Evolutionary conservation across 495 filamentous ascomycete species (phyloP).

Genomic region (Daldinia decipiens): DNA sequence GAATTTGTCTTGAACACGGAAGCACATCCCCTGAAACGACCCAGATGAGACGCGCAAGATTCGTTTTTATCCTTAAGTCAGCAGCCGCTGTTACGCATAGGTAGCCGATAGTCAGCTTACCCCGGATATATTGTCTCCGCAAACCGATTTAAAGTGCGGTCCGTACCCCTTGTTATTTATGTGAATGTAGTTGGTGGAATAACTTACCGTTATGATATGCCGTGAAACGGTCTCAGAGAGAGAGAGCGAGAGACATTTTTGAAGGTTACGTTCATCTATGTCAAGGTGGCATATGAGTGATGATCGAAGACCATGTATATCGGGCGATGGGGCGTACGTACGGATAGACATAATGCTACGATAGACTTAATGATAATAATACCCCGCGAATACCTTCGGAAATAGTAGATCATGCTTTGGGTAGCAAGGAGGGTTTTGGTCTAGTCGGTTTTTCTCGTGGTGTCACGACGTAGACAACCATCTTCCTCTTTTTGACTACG

Average conservation of each 20-base stretch:
- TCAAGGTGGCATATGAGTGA: conserved; percentile 1
- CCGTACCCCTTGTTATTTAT: not conserved
- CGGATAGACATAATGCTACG: conserved; percentile 21
- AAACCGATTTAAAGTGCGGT: not conserved
- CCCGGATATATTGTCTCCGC: not conserved
- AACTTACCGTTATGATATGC: not conserved
- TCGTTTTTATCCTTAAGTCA: not conserved
- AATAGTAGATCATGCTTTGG: not conserved
- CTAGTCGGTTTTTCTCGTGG: not conserved
- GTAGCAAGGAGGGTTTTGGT: not conserved
- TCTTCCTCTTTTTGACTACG: not conserved
- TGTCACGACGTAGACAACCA: not conserved
- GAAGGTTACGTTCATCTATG: not conserved
- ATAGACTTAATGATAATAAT: conserved; percentile 43
- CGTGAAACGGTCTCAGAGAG: not conserved
- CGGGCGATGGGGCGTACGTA: conserved; percentile 13
- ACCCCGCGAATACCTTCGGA: not conserved
- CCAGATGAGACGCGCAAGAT: conserved; percentile 8
- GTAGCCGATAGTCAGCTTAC: not conserved
- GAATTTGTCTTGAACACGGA: conserved; percentile 71
- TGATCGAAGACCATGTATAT: not conserved
- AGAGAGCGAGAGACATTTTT: not conserved
- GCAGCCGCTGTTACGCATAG: not conserved
- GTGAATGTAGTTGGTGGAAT: not conserved
- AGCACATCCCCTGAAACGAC: conserved; percentile 74